Evolutionary conservation across 2,329 filamentous ascomycete species (phyloP).

Genomic region (Penicillium sumatraense): DNA sequence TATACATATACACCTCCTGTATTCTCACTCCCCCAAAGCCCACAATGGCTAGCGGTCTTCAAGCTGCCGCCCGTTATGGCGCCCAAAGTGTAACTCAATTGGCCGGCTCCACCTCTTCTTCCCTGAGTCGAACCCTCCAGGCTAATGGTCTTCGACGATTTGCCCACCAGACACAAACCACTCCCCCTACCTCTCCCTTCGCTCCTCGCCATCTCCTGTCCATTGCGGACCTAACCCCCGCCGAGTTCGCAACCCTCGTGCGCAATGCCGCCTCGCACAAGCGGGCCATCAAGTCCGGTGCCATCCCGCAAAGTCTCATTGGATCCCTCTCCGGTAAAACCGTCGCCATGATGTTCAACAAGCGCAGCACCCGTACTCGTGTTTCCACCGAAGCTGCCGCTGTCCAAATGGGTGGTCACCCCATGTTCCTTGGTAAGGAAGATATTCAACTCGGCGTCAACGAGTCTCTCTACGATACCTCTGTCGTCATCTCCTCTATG

Average conservation of each 20-base stretch:
- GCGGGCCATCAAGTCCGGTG: constrained; percentile 71
- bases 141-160: constrained; percentile 40
- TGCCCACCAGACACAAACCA: constrained; percentile 38
- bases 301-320: constrained; percentile 63
- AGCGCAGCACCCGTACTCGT: constrained; percentile 89
- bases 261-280: constrained; percentile 82
- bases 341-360: constrained; percentile 95
- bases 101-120: constrained; percentile 30
- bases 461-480: constrained; percentile 91
- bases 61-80: constrained; percentile 33
- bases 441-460: constrained; percentile 97
- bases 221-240: constrained; percentile 80
- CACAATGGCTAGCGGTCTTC: constrained; percentile 34
- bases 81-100: constrained; percentile 34
- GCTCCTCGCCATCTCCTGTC: constrained; percentile 86
- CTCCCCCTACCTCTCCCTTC: constrained; percentile 58
- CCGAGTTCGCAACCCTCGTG: constrained; percentile 80
- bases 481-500: constrained; percentile 92
- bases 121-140: constrained; percentile 29
- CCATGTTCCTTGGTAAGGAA: constrained; percentile 95
- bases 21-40: constrained; percentile 11
- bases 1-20: background rate
- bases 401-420: constrained; percentile 83
- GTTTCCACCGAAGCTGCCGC: constrained; percentile 93
- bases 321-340: constrained; percentile 74